A percentile compares a stretch with the other conserved stretches of the same genome.
phyloP scores from a whole-genome alignment of 768 basidiomycete species.

The Leccinellum albellum region DNA sequence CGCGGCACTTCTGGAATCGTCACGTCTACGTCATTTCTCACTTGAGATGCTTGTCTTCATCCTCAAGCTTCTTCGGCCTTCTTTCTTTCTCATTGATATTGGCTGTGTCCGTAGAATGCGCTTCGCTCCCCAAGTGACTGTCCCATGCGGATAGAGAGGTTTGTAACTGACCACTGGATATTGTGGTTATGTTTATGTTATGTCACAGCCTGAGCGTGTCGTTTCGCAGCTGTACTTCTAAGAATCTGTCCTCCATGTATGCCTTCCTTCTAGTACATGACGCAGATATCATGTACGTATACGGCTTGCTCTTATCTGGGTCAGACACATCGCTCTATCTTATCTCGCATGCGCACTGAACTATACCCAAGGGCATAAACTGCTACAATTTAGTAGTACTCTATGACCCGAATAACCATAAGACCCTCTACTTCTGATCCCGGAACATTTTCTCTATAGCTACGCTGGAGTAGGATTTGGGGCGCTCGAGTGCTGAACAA shows the following conservation, averaged over 20 bases:
- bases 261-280: too few species aligned
- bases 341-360: not conserved
- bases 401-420: not conserved
- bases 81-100: constrained; percentile 57
- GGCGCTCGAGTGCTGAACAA: constrained; percentile 73
- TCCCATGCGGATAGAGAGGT: constrained; percentile 80
- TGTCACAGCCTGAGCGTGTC: too few species aligned
- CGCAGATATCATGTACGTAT: too few species aligned
- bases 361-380: not conserved
- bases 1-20: constrained; percentile 19
- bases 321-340: not conserved
- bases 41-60: constrained; percentile 22
- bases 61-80: constrained; percentile 34
- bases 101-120: constrained; percentile 64
- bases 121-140: constrained; percentile 79
- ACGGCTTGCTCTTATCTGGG: too few species aligned
- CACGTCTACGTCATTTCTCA: constrained; percentile 27
- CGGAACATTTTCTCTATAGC: constrained; percentile 79
- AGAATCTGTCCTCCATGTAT: too few species aligned
- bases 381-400: not conserved
- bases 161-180: constrained; percentile 65
- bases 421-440: constrained; percentile 24
- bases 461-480: constrained; percentile 84
- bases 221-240: too few species aligned
- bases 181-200: not conserved